Evolutionary conservation across 345 rosid species (phyloP).

Genomic region (Linum tenue): DNA sequence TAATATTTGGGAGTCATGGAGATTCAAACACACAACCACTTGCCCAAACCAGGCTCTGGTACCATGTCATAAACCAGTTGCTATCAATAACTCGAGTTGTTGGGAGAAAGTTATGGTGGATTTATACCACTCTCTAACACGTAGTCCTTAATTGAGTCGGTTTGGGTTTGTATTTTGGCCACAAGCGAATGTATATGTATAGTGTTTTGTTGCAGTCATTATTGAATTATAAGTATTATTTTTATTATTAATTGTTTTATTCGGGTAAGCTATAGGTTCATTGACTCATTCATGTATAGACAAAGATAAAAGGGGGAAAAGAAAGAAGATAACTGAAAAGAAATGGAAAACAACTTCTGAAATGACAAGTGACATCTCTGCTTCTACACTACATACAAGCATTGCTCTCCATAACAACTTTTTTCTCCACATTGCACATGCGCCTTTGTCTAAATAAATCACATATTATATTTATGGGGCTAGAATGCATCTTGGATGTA

Average conservation of each 20-base stretch:
- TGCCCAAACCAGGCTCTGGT: too few species aligned
- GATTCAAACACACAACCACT: too few species aligned
- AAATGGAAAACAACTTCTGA: constrained; percentile 24
- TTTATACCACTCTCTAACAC: too few species aligned
- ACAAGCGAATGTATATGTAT: too few species aligned
- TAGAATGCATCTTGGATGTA: too few species aligned
- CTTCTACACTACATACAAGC: constrained; percentile 15
- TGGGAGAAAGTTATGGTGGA: too few species aligned
- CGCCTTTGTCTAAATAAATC: constrained; percentile 3
- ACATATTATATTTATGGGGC: too few species aligned
- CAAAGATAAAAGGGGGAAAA: neutral
- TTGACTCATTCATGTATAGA: neutral
- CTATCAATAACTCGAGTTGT: too few species aligned
- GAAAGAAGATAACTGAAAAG: constrained; percentile 13
- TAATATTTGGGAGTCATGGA: too few species aligned
- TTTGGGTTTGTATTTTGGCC: too few species aligned
- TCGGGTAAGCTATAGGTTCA: neutral
- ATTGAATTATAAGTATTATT: neutral
- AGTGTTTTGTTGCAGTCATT: neutral
- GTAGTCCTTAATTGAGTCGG: too few species aligned
- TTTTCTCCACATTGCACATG: constrained; percentile 48
- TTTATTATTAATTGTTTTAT: neutral
- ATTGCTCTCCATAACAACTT: constrained; percentile 49
- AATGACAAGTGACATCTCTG: constrained; percentile 29
- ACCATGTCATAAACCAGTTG: too few species aligned